A percentile compares a stretch with the other conserved stretches of the same genome.
Evolutionary conservation across 176 grass and related monocot species (phyloP).

Genomic region (Elymus sibiricus): DNA sequence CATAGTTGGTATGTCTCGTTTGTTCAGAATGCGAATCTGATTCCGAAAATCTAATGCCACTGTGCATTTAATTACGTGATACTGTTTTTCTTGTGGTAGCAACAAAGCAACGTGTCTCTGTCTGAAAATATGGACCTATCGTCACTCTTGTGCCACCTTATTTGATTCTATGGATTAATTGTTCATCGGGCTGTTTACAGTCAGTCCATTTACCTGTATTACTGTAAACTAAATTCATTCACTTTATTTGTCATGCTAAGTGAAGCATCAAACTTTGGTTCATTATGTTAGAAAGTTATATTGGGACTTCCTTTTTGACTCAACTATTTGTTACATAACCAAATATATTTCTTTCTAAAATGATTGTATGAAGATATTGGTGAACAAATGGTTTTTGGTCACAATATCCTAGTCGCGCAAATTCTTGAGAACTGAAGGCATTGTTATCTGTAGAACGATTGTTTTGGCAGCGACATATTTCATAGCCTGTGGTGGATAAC

Average conservation of each 20-base stretch:
- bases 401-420: background rate
- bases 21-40: constrained; percentile 5
- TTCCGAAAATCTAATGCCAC: background rate
- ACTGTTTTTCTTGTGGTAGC: background rate
- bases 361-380: background rate
- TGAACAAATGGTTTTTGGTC: background rate
- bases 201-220: constrained; percentile 7
- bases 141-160: background rate
- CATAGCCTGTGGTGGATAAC: background rate
- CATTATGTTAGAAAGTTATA: background rate
- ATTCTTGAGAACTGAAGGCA: background rate
- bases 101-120: background rate
- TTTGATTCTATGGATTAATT: background rate
- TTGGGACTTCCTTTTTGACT: background rate
- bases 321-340: background rate
- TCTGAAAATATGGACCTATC: background rate
- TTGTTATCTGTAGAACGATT: background rate
- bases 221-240: background rate
- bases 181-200: background rate
- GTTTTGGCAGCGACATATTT: background rate
- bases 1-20: constrained; percentile 70
- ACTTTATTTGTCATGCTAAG: background rate
- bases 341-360: constrained; percentile 10
- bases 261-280: background rate
- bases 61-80: background rate